These are phyloP conservation scores for Corinectria fuckeliana DNA, from an alignment of 2,329 filamentous ascomycete species.

Conservation along the genomic window DNA sequence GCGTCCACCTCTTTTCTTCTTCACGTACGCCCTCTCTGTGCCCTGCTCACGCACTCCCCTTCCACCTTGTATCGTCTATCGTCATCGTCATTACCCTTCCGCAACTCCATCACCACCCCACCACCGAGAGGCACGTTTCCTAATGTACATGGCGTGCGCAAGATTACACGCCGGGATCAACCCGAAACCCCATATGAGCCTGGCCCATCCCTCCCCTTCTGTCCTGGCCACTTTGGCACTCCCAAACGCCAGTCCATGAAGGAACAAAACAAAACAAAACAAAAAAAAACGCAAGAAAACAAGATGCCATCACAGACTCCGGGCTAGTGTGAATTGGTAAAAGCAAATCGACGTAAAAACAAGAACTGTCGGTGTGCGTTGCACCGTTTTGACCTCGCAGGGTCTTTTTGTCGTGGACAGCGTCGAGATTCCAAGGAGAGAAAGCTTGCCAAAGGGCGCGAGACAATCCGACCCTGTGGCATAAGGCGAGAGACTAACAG, in stretches of 20 bases:
- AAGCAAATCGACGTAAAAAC: constrained; percentile 16
- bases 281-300: constrained; percentile 26
- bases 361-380: constrained; percentile 5
- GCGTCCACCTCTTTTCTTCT: constrained; percentile 10
- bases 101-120: neutral
- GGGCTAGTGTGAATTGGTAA: constrained; percentile 27
- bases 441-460: constrained; percentile 17
- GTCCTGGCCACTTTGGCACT: constrained; percentile 8
- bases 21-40: neutral
- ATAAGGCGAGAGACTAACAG: neutral
- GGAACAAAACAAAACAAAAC: constrained; percentile 17
- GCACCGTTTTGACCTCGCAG: constrained; percentile 8
- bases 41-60: neutral
- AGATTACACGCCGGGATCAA: constrained; percentile 14
- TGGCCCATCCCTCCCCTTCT: constrained; percentile 14
- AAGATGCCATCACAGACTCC: constrained; percentile 32
- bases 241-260: constrained; percentile 34
- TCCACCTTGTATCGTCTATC: constrained; percentile 1
- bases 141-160: constrained; percentile 27
- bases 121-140: constrained; percentile 5
- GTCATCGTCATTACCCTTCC: constrained; percentile 8
- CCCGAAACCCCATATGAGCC: constrained; percentile 22
- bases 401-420: constrained; percentile 26
- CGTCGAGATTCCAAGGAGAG: constrained; percentile 15
- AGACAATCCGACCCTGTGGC: neutral